Percentiles rank a stretch among this genome's conserved stretches.
Conservation (phyloP, 768 basidiomycete genomes). For the Tulasnella sp. region DNA sequence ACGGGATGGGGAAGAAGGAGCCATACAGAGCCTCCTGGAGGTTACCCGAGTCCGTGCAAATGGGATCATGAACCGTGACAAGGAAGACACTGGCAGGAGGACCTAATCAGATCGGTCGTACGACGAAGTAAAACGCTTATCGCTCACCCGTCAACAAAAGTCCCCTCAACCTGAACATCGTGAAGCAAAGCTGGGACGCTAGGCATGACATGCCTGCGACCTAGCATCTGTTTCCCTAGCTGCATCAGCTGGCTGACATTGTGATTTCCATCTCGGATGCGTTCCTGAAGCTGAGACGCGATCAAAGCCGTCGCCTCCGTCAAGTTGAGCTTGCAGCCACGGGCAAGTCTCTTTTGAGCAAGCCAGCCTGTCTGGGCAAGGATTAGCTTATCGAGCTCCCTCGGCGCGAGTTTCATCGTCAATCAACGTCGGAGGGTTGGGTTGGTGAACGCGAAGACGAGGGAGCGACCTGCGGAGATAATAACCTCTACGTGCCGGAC, state of each 20-base stretch:
- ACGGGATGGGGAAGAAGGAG: conserved; percentile 85
- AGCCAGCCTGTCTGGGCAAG: conserved; percentile 72
- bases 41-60: conserved; percentile 80
- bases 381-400: conserved; percentile 37
- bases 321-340: conserved; percentile 86
- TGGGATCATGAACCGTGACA: conserved; percentile 96
- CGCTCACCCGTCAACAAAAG: conserved; percentile 79
- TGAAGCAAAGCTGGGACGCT: conserved; percentile 74
- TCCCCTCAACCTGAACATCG: conserved; percentile 93
- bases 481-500: neutral
- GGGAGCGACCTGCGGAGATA: conserved; percentile 3
- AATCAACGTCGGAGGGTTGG: neutral
- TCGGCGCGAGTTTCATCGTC: conserved; percentile 33
- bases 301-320: conserved; percentile 90
- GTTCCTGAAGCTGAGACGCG: conserved; percentile 89
- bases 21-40: conserved; percentile 83
- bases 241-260: conserved; percentile 93
- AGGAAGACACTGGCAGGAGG: conserved; percentile 70
- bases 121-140: conserved; percentile 9
- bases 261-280: conserved; percentile 86
- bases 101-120: conserved; percentile 13
- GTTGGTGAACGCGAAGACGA: neutral
- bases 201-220: conserved; percentile 85
- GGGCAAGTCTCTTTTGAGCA: conserved; percentile 91
- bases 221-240: conserved; percentile 84